Conservation (phyloP, 108 stramenopile species). For the Thalassiosira profunda region DNA sequence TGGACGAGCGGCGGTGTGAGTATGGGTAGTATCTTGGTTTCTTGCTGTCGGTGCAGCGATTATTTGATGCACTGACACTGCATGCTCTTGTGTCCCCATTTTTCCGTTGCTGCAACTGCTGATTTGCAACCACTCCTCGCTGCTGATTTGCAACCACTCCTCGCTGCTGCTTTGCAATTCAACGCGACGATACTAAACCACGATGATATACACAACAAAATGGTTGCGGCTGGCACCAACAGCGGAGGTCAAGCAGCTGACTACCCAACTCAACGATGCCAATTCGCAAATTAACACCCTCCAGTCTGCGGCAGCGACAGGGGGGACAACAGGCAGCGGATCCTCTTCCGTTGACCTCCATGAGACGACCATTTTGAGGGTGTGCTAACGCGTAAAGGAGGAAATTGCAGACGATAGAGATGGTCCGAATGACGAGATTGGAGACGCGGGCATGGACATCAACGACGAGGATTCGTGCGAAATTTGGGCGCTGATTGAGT, state of each 20-base stretch:
- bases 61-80: too few relatives aligned
- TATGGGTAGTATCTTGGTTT: too few relatives aligned
- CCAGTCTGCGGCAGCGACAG: constrained; percentile 1
- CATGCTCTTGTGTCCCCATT: too few relatives aligned
- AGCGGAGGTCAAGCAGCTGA: constrained; percentile 37
- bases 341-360: constrained; percentile 13
- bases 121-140: too few relatives aligned
- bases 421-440: constrained; percentile 9
- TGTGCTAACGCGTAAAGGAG: constrained; percentile 71
- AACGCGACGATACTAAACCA: too few relatives aligned
- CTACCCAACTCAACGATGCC: constrained; percentile 30
- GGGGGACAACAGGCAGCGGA: background rate
- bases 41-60: too few relatives aligned
- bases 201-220: background rate
- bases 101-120: background rate
- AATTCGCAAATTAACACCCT: constrained; percentile 39
- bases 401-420: constrained; percentile 28
- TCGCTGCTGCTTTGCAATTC: background rate
- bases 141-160: background rate
- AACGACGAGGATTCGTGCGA: constrained; percentile 51
- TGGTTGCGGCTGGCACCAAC: background rate
- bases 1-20: constrained; percentile 60
- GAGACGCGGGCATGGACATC: constrained; percentile 22
- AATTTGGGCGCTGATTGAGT: constrained; percentile 87
- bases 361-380: constrained; percentile 63